Base-by-base conservation (phyloP, 192 early-diverging fungal genomes). In the Coemansia sp. region DNA sequence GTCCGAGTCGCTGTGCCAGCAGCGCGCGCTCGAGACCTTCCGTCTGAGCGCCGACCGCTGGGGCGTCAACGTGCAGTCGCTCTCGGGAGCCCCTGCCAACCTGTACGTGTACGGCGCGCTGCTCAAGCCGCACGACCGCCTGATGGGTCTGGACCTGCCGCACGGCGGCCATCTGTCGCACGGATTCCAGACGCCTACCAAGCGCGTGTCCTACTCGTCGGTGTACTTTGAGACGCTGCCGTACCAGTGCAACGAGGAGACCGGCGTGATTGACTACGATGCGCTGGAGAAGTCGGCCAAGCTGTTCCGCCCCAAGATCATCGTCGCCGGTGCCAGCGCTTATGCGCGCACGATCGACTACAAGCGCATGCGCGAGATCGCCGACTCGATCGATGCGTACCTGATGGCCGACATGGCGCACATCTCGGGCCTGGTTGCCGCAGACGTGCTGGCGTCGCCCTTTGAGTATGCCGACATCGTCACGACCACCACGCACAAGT, bases 401-500 rank as follows among this genome's bases (percentile, higher is more conserved):
- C 78, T 99, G 67, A 86, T 97, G 84, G 90, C 88, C 9, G 96
- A 99, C 65, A 96, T 99, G 80, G 96, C 96, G 22, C 96, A 99
- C 59, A 90, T 95, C 57, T 88, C 86, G 56, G 90, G 90, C 57
- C 65, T 96, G 27, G 85, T 99, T 30, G 89, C 94, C 5, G 94
- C 96, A 7, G 84, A 80, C 23, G 87, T 90, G 19, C 59, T 99
- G 14, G 87, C 85, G 55, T 84, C 86, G 55, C 94, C 96, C 11
- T 99, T 96, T 65, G 84, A 88, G 55, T 79, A 87, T 67, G 85
- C 93, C 30, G 96, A 99, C 69, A 88, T 99, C 53, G 96, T 99
- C 61, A 99, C 94, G 9, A 99, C 96, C 24, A 99, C 96, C 45
- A 99, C 96, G 2, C 96, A 99, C 83, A 99, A 99, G 68, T 95